Evolutionary conservation across 1,284 basidiomycete genomes (phyloP).

Genomic region (Ceratobasidium sp.): DNA sequence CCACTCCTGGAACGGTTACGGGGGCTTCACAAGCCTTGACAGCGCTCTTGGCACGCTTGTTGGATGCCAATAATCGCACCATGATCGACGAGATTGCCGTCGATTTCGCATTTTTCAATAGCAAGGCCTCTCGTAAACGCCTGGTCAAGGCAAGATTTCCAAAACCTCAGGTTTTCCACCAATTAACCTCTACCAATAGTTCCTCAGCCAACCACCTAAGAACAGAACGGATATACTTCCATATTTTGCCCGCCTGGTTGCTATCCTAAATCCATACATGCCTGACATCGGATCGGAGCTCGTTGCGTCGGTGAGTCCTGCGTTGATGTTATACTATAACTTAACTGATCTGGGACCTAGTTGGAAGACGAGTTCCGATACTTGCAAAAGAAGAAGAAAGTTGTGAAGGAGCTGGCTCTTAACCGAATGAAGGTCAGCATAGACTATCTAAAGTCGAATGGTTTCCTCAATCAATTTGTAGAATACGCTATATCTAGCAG

Average conservation of each 20-base stretch:
- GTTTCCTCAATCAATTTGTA: conserved; percentile 56
- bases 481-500: conserved; percentile 92
- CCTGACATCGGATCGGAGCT: conserved; percentile 90
- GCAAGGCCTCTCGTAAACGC: conserved; percentile 92
- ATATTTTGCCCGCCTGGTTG: conserved; percentile 92
- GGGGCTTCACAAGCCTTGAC: conserved; percentile 92
- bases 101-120: conserved; percentile 96
- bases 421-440: conserved; percentile 81
- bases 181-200: conserved; percentile 63
- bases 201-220: conserved; percentile 87
- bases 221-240: conserved; percentile 92
- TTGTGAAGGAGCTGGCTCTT: conserved; percentile 89
- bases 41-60: conserved; percentile 90
- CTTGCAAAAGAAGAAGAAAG: conserved; percentile 93
- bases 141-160: conserved; percentile 77
- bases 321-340: not conserved
- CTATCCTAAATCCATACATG: conserved; percentile 92
- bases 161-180: not conserved
- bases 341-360: conserved; percentile 60
- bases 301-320: conserved; percentile 74
- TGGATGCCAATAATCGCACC: conserved; percentile 92
- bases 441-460: not conserved
- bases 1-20: conserved; percentile 73
- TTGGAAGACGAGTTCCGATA: conserved; percentile 97
- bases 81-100: conserved; percentile 95